Conservation (phyloP, 2,329 filamentous ascomycete genomes). For the Blastomyces emzantsi region DNA sequence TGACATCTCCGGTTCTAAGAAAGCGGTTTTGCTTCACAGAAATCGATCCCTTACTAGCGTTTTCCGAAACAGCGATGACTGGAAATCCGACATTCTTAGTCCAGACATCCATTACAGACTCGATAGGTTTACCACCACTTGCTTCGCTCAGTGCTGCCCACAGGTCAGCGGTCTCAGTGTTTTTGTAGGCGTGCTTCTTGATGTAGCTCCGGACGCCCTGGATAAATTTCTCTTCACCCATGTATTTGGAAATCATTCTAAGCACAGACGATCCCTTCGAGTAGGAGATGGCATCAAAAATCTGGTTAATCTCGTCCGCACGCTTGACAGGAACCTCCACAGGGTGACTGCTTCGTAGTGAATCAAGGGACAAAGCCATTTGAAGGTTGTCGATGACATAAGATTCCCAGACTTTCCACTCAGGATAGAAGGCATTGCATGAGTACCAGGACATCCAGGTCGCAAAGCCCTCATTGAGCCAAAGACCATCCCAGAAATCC, state of each 20-base stretch:
- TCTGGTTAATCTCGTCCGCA: constrained; percentile 94
- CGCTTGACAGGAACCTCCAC: constrained; percentile 95
- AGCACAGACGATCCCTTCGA: constrained; percentile 93
- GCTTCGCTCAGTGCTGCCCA: constrained; percentile 83
- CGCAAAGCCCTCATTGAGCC: constrained; percentile 90
- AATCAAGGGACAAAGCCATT: constrained; percentile 77
- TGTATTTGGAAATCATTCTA: constrained; percentile 92
- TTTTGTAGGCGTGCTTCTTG: constrained; percentile 94
- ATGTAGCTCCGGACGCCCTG: constrained; percentile 85
- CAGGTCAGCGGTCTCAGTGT: constrained; percentile 82
- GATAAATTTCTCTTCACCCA: constrained; percentile 87
- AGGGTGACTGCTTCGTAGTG: constrained; percentile 85
- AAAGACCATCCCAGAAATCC: constrained; percentile 97
- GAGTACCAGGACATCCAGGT: constrained; percentile 94
- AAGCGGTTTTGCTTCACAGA: constrained; percentile 92
- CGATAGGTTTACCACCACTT: constrained; percentile 84
- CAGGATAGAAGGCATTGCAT: constrained; percentile 89
- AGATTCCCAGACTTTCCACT: constrained; percentile 96
- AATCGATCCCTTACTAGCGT: constrained; percentile 60
- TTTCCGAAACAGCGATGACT: constrained; percentile 76
- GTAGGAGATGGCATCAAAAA: constrained; percentile 96
- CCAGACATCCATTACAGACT: constrained; percentile 90
- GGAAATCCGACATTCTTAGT: constrained; percentile 94
- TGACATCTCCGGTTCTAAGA: constrained; percentile 83
- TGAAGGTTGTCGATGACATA: constrained; percentile 92